These are phyloP conservation scores for Coniferiporia sulphurascens DNA, from an alignment of 1,284 basidiomycete species.

Conservation along the genomic window DNA sequence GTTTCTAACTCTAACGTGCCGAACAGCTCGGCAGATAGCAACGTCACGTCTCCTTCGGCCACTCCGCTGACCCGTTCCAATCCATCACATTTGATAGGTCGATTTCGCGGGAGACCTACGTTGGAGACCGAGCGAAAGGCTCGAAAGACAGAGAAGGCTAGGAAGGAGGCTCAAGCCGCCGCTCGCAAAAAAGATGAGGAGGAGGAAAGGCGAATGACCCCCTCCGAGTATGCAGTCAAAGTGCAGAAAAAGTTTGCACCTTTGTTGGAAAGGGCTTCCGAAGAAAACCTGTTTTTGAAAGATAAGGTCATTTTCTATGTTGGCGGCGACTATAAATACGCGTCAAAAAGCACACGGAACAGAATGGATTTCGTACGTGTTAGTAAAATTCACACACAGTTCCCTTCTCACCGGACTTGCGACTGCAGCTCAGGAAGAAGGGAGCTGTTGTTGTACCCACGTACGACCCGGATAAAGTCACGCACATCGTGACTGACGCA, in stretches of 20 bases:
- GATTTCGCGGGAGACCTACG: background rate
- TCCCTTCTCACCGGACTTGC: conserved; percentile 1
- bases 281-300: conserved; percentile 36
- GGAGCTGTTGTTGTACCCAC: conserved; percentile 52
- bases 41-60: conserved; percentile 14
- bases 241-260: conserved; percentile 13
- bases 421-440: conserved; percentile 49
- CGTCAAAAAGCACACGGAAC: conserved; percentile 43
- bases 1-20: background rate
- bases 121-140: conserved; percentile 3
- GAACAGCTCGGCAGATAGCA: background rate
- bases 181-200: conserved; percentile 11
- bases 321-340: conserved; percentile 51
- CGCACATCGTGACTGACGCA: conserved; percentile 58
- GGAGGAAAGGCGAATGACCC: conserved; percentile 17
- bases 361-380: conserved; percentile 58
- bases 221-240: conserved; percentile 13
- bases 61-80: background rate
- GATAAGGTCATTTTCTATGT: conserved; percentile 54
- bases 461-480: conserved; percentile 49
- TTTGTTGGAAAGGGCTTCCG: conserved; percentile 4
- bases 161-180: conserved; percentile 1
- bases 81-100: background rate
- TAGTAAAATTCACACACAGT: background rate
- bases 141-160: conserved; percentile 7